A percentile compares a stretch with the other conserved stretches of the same genome.
These are phyloP conservation scores for Candida verbasci DNA, from an alignment of 805 yeast species.

Conservation along the genomic window DNA sequence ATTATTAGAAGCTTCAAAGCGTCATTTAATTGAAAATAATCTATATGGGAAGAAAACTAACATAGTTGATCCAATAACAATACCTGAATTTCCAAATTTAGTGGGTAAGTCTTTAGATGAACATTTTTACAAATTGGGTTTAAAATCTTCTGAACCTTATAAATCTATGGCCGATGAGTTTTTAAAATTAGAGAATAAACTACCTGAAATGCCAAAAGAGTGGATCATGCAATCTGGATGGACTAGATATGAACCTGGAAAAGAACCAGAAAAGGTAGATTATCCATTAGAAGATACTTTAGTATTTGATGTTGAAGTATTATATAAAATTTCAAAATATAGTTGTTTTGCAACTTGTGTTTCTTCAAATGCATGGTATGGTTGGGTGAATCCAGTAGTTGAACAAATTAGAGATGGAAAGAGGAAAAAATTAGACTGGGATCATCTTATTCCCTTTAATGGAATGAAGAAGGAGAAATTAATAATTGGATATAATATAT, in stretches of 20 bases:
- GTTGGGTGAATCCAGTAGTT: conserved; percentile 89
- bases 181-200: conserved; percentile 17
- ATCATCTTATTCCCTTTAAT: conserved; percentile 78
- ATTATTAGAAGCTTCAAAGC: conserved; percentile 49
- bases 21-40: conserved; percentile 56
- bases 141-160: conserved; percentile 56
- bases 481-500: conserved; percentile 85
- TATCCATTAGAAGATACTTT: conserved; percentile 69
- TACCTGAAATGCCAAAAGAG: conserved; percentile 38
- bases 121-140: conserved; percentile 76
- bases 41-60: conserved; percentile 75
- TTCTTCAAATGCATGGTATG: conserved; percentile 79
- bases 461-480: conserved; percentile 42
- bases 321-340: conserved; percentile 69
- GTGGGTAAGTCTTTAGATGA: conserved; percentile 76
- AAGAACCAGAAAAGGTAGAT: conserved; percentile 51
- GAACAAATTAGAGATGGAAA: conserved; percentile 11
- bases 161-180: conserved; percentile 38
- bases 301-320: conserved; percentile 86
- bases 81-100: conserved; percentile 61
- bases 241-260: conserved; percentile 63
- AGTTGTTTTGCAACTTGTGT: conserved; percentile 81
- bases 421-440: conserved; percentile 21
- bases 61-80: conserved; percentile 51
- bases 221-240: conserved; percentile 75